Conservation (phyloP, 768 basidiomycete genomes). For the Podaxis carcinomalis region DNA sequence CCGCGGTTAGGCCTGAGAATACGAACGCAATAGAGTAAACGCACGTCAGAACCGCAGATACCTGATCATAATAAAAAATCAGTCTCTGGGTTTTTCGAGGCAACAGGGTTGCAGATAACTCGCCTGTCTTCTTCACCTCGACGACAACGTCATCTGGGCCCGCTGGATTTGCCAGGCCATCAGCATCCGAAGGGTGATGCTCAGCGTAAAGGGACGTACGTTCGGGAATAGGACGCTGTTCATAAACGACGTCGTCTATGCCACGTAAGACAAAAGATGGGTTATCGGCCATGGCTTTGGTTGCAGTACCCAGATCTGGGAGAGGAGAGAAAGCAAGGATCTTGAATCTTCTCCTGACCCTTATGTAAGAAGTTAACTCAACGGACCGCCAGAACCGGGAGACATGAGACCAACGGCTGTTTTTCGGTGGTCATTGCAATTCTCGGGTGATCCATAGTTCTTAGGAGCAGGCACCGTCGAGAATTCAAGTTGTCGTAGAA, state of each 20-base stretch:
- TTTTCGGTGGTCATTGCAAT: background rate
- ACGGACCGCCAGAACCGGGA: constrained; percentile 13
- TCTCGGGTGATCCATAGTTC: background rate
- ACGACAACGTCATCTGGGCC: constrained; percentile 78
- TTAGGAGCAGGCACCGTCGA: background rate
- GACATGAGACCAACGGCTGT: background rate
- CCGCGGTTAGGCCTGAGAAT: background rate
- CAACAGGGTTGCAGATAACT: constrained; percentile 15
- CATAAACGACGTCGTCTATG: constrained; percentile 66
- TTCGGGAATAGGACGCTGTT: constrained; percentile 72
- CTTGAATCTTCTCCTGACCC: background rate
- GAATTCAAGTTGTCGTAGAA: background rate
- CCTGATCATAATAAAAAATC: constrained; percentile 37
- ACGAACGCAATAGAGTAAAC: constrained; percentile 10
- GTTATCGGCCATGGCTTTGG: constrained; percentile 60
- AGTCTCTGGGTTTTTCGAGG: background rate
- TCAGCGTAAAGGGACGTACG: constrained; percentile 33
- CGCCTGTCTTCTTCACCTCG: constrained; percentile 88
- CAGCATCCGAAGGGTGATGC: background rate
- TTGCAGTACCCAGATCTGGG: background rate
- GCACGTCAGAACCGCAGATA: constrained; percentile 88
- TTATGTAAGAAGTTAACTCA: constrained; percentile 5
- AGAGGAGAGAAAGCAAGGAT: constrained; percentile 11
- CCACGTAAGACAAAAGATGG: constrained; percentile 74
- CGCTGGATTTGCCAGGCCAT: constrained; percentile 35